Conservation (phyloP, 75 land plant species). For the Pinus tabuliformis region DNA sequence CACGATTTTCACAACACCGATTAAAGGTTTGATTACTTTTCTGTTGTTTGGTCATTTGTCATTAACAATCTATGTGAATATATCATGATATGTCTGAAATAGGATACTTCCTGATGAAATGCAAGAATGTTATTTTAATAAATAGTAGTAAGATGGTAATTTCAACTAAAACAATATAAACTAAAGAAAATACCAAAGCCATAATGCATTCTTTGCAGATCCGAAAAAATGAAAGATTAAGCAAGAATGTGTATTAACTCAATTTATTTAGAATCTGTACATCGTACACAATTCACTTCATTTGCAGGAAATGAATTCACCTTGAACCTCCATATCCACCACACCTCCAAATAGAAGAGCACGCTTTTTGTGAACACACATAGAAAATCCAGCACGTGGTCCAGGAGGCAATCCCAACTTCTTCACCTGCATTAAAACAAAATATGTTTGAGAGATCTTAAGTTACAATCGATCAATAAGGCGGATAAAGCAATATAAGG, state of each 20-base stretch:
- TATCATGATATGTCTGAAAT: not conserved
- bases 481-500: not conserved
- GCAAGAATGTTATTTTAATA: too few species aligned
- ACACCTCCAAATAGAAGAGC: slow-evolving; percentile 98
- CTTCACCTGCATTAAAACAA: slow-evolving; percentile 63
- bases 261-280: not conserved
- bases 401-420: slow-evolving; percentile 97
- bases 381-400: slow-evolving; percentile 97
- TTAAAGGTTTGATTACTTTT: too few species aligned
- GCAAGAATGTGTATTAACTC: not conserved
- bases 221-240: not conserved
- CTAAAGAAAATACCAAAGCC: not conserved
- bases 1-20: too few species aligned
- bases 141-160: not conserved
- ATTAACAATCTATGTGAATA: not conserved
- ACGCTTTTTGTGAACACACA: slow-evolving; percentile 95
- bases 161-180: not conserved
- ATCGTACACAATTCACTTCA: not conserved
- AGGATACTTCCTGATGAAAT: not conserved
- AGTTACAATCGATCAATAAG: not conserved
- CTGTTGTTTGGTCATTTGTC: too few species aligned
- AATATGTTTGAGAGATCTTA: not conserved
- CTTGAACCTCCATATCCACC: slow-evolving; percentile 91
- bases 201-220: not conserved
- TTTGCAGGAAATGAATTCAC: slow-evolving; percentile 27